Percentiles rank a stretch among this genome's conserved stretches.
These are phyloP conservation scores for Ceriops decandra DNA, from an alignment of 345 rosid genomes.

Conservation along the genomic window DNA sequence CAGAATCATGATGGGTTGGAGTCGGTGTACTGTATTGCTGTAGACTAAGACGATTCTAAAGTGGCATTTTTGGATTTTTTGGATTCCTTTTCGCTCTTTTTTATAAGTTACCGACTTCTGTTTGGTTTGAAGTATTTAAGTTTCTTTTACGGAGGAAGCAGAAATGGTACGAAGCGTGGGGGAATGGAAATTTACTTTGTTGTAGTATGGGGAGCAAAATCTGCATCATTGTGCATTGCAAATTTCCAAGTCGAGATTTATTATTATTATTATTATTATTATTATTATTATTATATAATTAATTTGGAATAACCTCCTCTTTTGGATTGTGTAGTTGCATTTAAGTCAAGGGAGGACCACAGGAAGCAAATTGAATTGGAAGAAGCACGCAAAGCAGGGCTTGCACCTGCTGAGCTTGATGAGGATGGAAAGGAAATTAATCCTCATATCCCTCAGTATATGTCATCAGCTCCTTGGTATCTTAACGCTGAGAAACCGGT, in stretches of 20 bases:
- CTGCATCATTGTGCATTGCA: neutral
- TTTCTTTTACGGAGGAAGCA: too few species aligned
- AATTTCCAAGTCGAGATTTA: neutral
- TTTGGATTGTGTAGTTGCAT: constrained; percentile 42
- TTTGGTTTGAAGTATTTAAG: too few species aligned
- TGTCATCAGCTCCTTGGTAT: constrained; percentile 57
- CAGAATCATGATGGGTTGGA: too few species aligned
- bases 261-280: too few species aligned
- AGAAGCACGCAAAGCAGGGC: constrained; percentile 72
- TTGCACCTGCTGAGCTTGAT: constrained; percentile 68
- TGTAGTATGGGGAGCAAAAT: neutral
- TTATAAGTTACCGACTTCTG: too few species aligned
- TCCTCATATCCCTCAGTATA: constrained; percentile 69
- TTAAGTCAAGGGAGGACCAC: constrained; percentile 62
- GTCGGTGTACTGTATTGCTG: too few species aligned
- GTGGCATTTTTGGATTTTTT: too few species aligned
- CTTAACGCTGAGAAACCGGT: constrained; percentile 72
- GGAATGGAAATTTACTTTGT: too few species aligned
- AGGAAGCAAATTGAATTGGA: constrained; percentile 65
- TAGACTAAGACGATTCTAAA: too few species aligned
- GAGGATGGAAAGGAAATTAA: constrained; percentile 64
- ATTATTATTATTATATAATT: too few species aligned
- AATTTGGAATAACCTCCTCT: neutral
- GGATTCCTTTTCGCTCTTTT: too few species aligned
- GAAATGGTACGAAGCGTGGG: too few species aligned